Evolutionary conservation across 495 filamentous ascomycete genomes (phyloP).

Genomic region (Aspergillus bridgeri): DNA sequence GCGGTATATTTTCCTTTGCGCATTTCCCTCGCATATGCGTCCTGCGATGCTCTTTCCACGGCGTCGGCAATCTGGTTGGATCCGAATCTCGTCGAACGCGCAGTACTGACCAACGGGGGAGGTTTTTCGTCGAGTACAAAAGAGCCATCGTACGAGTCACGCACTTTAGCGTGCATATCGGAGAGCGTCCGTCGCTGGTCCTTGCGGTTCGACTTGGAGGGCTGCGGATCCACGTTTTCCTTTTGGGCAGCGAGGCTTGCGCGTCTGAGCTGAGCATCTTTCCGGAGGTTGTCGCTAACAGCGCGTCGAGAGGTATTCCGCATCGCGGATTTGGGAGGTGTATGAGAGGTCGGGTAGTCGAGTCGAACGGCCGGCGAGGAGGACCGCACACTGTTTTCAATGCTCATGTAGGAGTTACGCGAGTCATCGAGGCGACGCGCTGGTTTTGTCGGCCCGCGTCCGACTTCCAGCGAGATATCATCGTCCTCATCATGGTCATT

Average conservation of each 20-base stretch:
- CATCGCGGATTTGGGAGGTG: slow-evolving; percentile 38
- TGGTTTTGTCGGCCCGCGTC: slow-evolving; percentile 38
- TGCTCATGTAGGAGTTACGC: slow-evolving; percentile 43
- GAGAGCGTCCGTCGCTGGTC: slow-evolving; percentile 45
- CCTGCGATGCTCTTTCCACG: slow-evolving; percentile 42
- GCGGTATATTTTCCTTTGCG: slow-evolving; percentile 27
- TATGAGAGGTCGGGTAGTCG: slow-evolving; percentile 39
- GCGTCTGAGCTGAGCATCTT: slow-evolving; percentile 43
- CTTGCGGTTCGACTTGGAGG: slow-evolving; percentile 29
- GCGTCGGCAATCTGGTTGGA: slow-evolving; percentile 44
- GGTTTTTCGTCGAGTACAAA: slow-evolving; percentile 51
- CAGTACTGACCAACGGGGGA: slow-evolving; percentile 40
- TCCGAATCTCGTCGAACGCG: slow-evolving; percentile 56
- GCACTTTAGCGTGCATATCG: slow-evolving; percentile 53
- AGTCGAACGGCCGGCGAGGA: slow-evolving; percentile 46
- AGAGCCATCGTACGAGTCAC: slow-evolving; percentile 54
- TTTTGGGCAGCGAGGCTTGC: slow-evolving; percentile 43
- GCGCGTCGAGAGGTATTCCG: slow-evolving; percentile 27
- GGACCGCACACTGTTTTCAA: slow-evolving; percentile 47
- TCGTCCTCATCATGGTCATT: slow-evolving; percentile 31
- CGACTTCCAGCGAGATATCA: slow-evolving; percentile 44
- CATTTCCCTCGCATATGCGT: slow-evolving; percentile 37
- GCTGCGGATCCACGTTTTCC: slow-evolving; percentile 40
- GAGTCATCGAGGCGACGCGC: slow-evolving; percentile 38
- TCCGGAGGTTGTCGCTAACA: slow-evolving; percentile 41